phyloP scores from a whole-genome alignment of 108 stramenopile genomes.

The Halocafeteria seosinensis region DNA sequence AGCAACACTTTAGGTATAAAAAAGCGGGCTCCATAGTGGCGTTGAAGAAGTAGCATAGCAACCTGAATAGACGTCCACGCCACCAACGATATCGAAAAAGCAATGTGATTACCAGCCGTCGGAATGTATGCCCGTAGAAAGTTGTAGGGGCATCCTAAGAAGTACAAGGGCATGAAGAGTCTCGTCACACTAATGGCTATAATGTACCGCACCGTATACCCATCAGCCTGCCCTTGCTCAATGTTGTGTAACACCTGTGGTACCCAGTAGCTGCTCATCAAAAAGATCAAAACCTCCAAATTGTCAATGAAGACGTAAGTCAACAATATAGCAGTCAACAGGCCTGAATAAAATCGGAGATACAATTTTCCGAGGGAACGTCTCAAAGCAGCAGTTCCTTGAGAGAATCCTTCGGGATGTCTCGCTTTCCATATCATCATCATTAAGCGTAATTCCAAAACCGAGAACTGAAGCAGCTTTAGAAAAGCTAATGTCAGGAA shows the following conservation, averaged over 20 bases:
- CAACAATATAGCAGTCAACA: conserved; percentile 45
- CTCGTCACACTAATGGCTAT: conserved; percentile 65
- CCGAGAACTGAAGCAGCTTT: conserved; percentile 73
- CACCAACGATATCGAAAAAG: conserved; percentile 36
- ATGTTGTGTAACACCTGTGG: conserved; percentile 76
- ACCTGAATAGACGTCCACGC: conserved; percentile 65
- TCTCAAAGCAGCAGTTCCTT: conserved; percentile 33
- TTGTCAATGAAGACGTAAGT: conserved; percentile 44
- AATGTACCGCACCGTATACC: conserved; percentile 58
- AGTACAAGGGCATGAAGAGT: conserved; percentile 65
- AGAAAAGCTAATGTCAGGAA: conserved; percentile 72
- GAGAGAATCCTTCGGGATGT: conserved; percentile 41
- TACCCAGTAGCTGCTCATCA: conserved; percentile 80
- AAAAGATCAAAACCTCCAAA: conserved; percentile 36
- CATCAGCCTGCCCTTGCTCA: conserved; percentile 53
- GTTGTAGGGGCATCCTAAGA: conserved; percentile 60
- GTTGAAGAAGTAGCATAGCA: conserved; percentile 53
- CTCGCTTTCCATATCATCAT: conserved; percentile 60
- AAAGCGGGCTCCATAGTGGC: conserved; percentile 62
- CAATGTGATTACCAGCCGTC: conserved; percentile 38
- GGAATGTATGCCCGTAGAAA: conserved; percentile 61
- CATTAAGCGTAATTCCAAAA: conserved; percentile 88
- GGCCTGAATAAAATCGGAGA: conserved; percentile 61
- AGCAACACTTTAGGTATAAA: conserved; percentile 72
- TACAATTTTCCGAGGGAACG: conserved; percentile 59